A percentile compares a stretch with the other conserved stretches of the same genome.
Conservation (phyloP, 2,329 filamentous ascomycete species). For the Neospermospora avenae region DNA sequence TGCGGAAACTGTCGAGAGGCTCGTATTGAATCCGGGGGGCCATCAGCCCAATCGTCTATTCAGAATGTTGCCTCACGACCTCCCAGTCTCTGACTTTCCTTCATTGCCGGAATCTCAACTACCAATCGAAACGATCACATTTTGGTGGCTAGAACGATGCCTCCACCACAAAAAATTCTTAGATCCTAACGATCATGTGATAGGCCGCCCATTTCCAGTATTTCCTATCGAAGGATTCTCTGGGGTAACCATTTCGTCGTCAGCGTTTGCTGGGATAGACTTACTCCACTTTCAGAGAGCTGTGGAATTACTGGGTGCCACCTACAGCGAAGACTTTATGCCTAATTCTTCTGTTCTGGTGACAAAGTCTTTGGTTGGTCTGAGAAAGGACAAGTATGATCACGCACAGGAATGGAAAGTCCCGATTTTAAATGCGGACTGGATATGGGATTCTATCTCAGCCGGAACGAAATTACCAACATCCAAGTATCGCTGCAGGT, state of each 20-base stretch:
- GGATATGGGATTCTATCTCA: slow-evolving; percentile 80
- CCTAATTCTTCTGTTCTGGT: slow-evolving; percentile 72
- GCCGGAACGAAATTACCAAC: slow-evolving; percentile 50
- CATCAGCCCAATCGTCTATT: slow-evolving; percentile 22
- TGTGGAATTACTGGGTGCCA: slow-evolving; percentile 72
- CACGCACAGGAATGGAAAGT: slow-evolving; percentile 73
- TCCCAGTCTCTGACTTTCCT: slow-evolving; percentile 31
- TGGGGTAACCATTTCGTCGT: slow-evolving; percentile 71
- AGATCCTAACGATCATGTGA: slow-evolving; percentile 64
- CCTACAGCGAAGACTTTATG: slow-evolving; percentile 75
- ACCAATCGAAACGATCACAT: slow-evolving; percentile 62
- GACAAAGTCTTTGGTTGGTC: slow-evolving; percentile 42
- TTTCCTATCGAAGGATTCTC: slow-evolving; percentile 70
- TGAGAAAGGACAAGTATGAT: slow-evolving; percentile 73
- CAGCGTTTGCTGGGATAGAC: slow-evolving; percentile 80
- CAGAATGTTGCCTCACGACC: slow-evolving; percentile 45
- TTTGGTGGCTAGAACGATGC: slow-evolving; percentile 92
- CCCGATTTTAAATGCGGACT: slow-evolving; percentile 75
- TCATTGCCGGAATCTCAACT: slow-evolving; percentile 35
- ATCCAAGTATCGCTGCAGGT: slow-evolving; percentile 41
- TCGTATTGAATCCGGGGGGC: slow-evolving; percentile 5
- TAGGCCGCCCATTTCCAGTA: slow-evolving; percentile 71
- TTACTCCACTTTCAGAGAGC: slow-evolving; percentile 79
- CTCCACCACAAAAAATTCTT: slow-evolving; percentile 72
- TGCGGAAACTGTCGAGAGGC: slow-evolving; percentile 20